These are phyloP conservation scores for Thelonectria blattea DNA, from an alignment of 2,329 filamentous ascomycete species.

Conservation along the genomic window DNA sequence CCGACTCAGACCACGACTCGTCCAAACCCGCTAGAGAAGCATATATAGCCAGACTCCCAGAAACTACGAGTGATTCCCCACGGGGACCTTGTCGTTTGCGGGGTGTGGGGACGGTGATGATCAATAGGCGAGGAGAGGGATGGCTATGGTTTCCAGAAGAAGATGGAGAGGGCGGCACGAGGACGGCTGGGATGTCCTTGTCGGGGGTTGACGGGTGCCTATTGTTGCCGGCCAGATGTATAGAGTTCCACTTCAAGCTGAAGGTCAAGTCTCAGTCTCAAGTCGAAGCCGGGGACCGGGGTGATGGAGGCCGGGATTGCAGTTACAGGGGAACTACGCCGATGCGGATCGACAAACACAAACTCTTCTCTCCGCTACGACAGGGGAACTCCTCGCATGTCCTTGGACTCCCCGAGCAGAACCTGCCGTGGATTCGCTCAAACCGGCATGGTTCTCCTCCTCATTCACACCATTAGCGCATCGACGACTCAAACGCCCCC, in stretches of 20 bases:
- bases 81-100: conserved; percentile 10
- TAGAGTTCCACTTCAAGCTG: neutral
- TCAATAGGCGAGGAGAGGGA: neutral
- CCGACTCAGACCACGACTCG: conserved; percentile 9
- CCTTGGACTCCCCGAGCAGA: neutral
- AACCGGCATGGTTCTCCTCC: neutral
- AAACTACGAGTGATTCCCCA: conserved; percentile 11
- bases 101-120: conserved; percentile 3
- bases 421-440: neutral
- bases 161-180: conserved; percentile 2
- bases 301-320: neutral
- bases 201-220: neutral
- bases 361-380: neutral
- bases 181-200: neutral
- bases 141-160: conserved; percentile 15
- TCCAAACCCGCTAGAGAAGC: neutral
- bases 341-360: neutral
- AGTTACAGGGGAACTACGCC: neutral
- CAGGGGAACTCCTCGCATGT: neutral
- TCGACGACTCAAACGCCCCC: neutral
- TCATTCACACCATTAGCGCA: neutral
- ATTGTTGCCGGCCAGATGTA: neutral
- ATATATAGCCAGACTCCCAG: neutral
- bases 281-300: neutral
- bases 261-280: neutral